Conservation (phyloP, 2,329 filamentous ascomycete genomes). For the Fusarium nanum region DNA sequence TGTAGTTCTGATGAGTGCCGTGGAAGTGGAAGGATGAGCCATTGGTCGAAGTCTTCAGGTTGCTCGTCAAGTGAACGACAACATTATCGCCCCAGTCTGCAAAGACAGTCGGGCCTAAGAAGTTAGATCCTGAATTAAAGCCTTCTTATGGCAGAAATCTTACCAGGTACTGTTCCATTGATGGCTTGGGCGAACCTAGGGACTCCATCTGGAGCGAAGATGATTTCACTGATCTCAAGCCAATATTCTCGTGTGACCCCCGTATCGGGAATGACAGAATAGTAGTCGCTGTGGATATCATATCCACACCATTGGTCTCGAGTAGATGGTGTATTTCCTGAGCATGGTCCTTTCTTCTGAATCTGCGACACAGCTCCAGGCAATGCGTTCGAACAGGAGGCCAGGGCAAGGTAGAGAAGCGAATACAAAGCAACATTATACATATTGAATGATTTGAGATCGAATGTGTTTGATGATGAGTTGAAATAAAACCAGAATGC, state of each 20-base stretch:
- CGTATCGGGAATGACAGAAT: constrained; percentile 57
- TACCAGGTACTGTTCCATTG: constrained; percentile 67
- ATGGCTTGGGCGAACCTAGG: constrained; percentile 58
- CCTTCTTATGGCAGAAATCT: too few species aligned
- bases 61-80: constrained; percentile 65
- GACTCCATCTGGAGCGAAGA: constrained; percentile 60
- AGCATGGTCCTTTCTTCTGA: constrained; percentile 20
- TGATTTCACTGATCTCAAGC: constrained; percentile 56
- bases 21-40: constrained; percentile 74
- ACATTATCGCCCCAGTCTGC: constrained; percentile 65
- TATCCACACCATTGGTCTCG: constrained; percentile 60
- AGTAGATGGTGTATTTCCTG: constrained; percentile 49
- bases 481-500: neutral
- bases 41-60: constrained; percentile 56
- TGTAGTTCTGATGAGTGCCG: constrained; percentile 68
- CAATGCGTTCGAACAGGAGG: constrained; percentile 4
- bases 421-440: constrained; percentile 2
- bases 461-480: neutral
- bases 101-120: constrained; percentile 62
- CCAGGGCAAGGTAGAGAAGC: constrained; percentile 5
- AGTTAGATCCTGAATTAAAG: constrained; percentile 4
- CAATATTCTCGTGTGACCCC: constrained; percentile 64
- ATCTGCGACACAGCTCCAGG: constrained; percentile 15
- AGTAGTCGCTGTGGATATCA: constrained; percentile 61
- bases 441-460: constrained; percentile 6